A percentile compares a stretch with the other conserved stretches of the same genome.
These are phyloP conservation scores for Funneliformis mosseae DNA, from an alignment of 192 early-diverging fungal genomes.

Conservation along the genomic window DNA sequence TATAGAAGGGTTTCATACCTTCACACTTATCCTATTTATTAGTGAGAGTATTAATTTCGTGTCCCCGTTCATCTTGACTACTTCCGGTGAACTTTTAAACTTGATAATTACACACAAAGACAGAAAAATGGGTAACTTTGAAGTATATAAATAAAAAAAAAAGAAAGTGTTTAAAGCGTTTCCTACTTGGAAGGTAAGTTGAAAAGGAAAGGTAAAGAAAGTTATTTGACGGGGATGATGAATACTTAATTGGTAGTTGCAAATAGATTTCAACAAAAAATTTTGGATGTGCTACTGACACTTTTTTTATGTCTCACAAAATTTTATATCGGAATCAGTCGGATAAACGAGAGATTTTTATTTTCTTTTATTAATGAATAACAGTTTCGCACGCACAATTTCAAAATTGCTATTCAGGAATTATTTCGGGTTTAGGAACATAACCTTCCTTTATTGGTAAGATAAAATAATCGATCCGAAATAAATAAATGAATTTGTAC, in stretches of 20 bases:
- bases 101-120: background rate
- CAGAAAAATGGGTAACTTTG: background rate
- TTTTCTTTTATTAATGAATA: too few relatives aligned
- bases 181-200: background rate
- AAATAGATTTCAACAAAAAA: background rate
- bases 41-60: constrained; percentile 30
- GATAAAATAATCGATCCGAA: background rate
- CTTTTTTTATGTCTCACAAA: background rate
- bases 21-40: constrained; percentile 45
- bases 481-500: background rate
- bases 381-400: background rate
- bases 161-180: background rate
- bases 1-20: constrained; percentile 36
- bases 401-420: too few relatives aligned
- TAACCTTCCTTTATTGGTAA: background rate
- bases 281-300: background rate
- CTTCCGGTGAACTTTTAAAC: background rate
- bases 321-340: background rate
- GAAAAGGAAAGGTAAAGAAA: background rate
- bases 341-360: too few relatives aligned
- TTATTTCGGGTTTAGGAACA: too few relatives aligned
- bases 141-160: background rate
- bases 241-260: background rate
- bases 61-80: constrained; percentile 5
- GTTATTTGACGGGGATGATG: background rate